A percentile compares a stretch with the other conserved stretches of the same genome.
These are phyloP conservation scores for Boletellus emodensis DNA, from an alignment of 768 basidiomycete species.

Conservation along the genomic window DNA sequence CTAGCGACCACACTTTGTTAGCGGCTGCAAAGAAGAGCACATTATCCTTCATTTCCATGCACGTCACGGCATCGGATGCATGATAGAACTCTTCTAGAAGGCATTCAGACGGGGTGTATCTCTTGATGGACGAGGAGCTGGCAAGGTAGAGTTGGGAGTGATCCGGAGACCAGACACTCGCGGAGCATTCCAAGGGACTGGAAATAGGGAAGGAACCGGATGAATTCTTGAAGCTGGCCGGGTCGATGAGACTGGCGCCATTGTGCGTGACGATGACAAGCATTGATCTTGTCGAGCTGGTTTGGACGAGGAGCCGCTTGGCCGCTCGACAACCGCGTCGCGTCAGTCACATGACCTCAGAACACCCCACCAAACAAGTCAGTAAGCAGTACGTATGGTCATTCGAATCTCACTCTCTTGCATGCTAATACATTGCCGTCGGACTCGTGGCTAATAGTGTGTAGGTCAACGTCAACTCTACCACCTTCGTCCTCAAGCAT, in stretches of 20 bases:
- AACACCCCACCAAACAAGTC: not conserved
- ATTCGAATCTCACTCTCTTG: conserved; percentile 24
- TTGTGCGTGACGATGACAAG: conserved; percentile 50
- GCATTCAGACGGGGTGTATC: conserved; percentile 48
- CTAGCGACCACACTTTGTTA: conserved; percentile 48
- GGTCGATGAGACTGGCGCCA: conserved; percentile 47
- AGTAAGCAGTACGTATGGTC: not conserved
- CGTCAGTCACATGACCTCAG: conserved; percentile 28
- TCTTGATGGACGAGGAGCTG: conserved; percentile 43
- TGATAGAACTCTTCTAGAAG: conserved; percentile 42
- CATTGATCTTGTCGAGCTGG: conserved; percentile 34
- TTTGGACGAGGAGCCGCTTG: conserved; percentile 1
- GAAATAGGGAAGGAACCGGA: conserved; percentile 41
- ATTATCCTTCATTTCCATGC: conserved; percentile 32
- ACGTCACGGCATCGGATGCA: conserved; percentile 24
- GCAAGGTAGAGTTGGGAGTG: conserved; percentile 53
- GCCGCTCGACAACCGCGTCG: conserved; percentile 11
- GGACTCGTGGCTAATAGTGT: not conserved
- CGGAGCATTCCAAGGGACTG: conserved; percentile 23
- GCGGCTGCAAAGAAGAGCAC: conserved; percentile 47
- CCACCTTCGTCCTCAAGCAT: not conserved
- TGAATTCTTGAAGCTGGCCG: conserved; percentile 42
- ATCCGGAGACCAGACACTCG: conserved; percentile 52
- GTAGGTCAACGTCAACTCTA: conserved; percentile 11
- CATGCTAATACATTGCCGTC: not conserved